These are phyloP conservation scores for Saxophila tyrrhenica DNA, from an alignment of 495 filamentous ascomycete species.

Conservation along the genomic window DNA sequence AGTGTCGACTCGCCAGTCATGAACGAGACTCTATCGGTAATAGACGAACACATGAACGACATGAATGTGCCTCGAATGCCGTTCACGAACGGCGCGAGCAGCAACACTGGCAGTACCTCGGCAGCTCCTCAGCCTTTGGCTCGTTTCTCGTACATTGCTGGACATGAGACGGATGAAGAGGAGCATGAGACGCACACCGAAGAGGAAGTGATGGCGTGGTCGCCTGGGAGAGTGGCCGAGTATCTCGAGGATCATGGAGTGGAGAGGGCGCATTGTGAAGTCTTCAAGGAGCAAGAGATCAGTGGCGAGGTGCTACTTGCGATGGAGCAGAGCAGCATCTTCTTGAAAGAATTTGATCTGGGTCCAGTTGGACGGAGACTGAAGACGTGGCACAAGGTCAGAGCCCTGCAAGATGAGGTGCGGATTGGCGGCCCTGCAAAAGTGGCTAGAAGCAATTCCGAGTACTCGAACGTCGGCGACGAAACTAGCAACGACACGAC, in stretches of 20 bases:
- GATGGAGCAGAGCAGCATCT: slow-evolving; percentile 86
- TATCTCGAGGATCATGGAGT: slow-evolving; percentile 73
- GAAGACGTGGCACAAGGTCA: slow-evolving; percentile 94
- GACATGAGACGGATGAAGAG: slow-evolving; percentile 45
- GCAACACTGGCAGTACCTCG: slow-evolving; percentile 71
- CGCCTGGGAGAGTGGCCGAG: slow-evolving; percentile 64
- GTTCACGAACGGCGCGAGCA: slow-evolving; percentile 38
- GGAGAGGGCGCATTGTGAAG: slow-evolving; percentile 74
- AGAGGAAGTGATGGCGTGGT: slow-evolving; percentile 48
- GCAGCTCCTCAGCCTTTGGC: slow-evolving; percentile 59
- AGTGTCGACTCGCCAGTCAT: slow-evolving; percentile 57
- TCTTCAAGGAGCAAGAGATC: slow-evolving; percentile 94
- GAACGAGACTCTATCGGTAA: slow-evolving; percentile 93
- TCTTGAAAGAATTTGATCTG: slow-evolving; percentile 90
- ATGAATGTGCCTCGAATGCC: slow-evolving; percentile 65
- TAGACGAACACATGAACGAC: slow-evolving; percentile 95
- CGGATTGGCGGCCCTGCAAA: slow-evolving; percentile 35
- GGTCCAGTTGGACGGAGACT: slow-evolving; percentile 78
- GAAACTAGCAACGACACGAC: slow-evolving; percentile 17
- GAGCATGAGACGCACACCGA: slow-evolving; percentile 32
- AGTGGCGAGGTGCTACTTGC: slow-evolving; percentile 83
- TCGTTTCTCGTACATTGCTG: slow-evolving; percentile 78
- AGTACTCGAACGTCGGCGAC: slow-evolving; percentile 17
- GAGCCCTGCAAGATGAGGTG: slow-evolving; percentile 75
- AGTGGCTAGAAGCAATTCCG: slow-evolving; percentile 29